Conservation (phyloP, 768 basidiomycete genomes). For the Lactarius pseudohatsudake region DNA sequence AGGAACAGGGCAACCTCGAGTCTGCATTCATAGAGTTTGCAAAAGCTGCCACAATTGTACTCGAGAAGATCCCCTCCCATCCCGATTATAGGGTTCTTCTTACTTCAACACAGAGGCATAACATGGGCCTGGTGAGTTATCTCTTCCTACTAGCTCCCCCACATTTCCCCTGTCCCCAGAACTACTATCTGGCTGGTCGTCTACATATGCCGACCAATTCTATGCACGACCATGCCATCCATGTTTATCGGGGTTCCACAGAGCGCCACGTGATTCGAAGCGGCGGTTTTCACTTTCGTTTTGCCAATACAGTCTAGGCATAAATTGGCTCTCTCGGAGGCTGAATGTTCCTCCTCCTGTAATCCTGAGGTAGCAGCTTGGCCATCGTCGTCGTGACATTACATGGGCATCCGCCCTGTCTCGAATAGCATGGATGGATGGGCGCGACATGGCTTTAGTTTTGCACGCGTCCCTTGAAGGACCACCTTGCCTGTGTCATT, state of each 20-base stretch:
- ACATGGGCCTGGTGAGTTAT: conserved; percentile 65
- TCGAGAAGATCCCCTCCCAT: conserved; percentile 77
- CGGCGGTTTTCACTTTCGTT: neutral
- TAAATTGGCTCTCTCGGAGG: neutral
- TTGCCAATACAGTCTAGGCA: neutral
- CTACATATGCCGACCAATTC: conserved; percentile 3
- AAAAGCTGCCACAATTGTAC: conserved; percentile 71
- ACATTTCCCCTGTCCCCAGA: conserved; percentile 4
- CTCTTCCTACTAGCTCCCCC: conserved; percentile 18
- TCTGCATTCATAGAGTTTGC: conserved; percentile 72
- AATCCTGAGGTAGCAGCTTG: neutral
- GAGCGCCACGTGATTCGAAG: neutral
- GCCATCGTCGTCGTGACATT: neutral
- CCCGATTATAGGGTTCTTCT: conserved; percentile 59
- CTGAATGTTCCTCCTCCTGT: neutral
- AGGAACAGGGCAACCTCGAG: conserved; percentile 57
- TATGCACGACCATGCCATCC: neutral
- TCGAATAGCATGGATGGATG: neutral
- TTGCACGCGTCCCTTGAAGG: neutral
- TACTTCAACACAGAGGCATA: conserved; percentile 57
- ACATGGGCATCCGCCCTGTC: neutral
- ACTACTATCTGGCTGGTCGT: conserved; percentile 7
- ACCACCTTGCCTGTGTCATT: neutral
- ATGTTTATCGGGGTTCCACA: neutral
- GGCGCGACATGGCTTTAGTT: neutral